phyloP scores from a whole-genome alignment of 306 rosid genomes.

The Calophaca sinica region DNA sequence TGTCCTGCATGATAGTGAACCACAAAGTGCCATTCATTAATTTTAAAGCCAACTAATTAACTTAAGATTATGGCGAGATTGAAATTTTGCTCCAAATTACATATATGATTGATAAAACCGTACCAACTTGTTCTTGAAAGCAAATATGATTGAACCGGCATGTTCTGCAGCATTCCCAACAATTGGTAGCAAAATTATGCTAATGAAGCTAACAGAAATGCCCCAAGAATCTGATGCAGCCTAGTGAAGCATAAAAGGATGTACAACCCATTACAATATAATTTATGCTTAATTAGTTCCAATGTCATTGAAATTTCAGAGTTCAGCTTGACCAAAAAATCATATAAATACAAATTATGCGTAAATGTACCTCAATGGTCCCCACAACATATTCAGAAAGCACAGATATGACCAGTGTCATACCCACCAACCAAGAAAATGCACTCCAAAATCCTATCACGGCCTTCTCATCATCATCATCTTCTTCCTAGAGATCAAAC shows the following conservation, averaged over 20 bases:
- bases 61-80: background rate
- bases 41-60: background rate
- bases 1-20: constrained; percentile 63
- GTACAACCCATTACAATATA: background rate
- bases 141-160: constrained; percentile 94
- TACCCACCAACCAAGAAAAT: constrained; percentile 80
- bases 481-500: constrained; percentile 56
- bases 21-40: background rate
- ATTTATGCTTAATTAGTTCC: background rate
- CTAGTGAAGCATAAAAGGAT: constrained; percentile 43
- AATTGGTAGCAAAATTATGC: constrained; percentile 93
- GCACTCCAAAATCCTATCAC: constrained; percentile 88
- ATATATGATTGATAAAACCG: constrained; percentile 17
- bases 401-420: constrained; percentile 80
- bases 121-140: constrained; percentile 93
- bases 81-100: background rate
- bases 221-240: constrained; percentile 98
- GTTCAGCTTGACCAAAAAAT: background rate
- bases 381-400: constrained; percentile 90
- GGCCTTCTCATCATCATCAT: constrained; percentile 62
- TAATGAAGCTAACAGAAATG: constrained; percentile 85
- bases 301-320: background rate
- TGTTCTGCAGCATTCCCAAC: constrained; percentile 99
- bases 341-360: background rate
- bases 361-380: constrained; percentile 78